Evolutionary conservation across 345 rosid species (phyloP).

Genomic region (Tarenaya hassleriana): DNA sequence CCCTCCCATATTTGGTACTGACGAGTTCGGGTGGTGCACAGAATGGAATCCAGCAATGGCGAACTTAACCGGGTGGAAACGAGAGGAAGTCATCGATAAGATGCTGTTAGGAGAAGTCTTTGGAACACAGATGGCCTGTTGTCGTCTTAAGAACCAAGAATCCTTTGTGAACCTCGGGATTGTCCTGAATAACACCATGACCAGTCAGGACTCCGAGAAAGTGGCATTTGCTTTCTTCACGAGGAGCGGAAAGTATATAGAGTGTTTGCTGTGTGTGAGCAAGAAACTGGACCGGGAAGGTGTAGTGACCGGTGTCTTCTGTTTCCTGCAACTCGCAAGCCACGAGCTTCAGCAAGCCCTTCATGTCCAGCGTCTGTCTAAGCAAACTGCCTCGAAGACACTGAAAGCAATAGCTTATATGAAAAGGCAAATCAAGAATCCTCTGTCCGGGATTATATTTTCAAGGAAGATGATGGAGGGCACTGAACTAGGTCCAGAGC

Average conservation of each 20-base stretch:
- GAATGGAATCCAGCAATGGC: slow-evolving; percentile 98
- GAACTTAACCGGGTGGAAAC: slow-evolving; percentile 69
- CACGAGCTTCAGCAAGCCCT: slow-evolving; percentile 87
- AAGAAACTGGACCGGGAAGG: slow-evolving; percentile 79
- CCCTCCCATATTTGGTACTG: slow-evolving; percentile 85
- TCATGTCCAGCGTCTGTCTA: slow-evolving; percentile 74
- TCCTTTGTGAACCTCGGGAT: slow-evolving; percentile 70
- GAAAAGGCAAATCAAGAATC: slow-evolving; percentile 75
- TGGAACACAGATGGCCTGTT: slow-evolving; percentile 59
- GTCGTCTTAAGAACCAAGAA: slow-evolving; percentile 81
- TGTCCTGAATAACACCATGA: slow-evolving; percentile 65
- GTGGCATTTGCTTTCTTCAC: slow-evolving; percentile 74
- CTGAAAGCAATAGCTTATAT: slow-evolving; percentile 69
- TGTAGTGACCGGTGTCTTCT: slow-evolving; percentile 67
- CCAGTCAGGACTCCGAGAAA: slow-evolving; percentile 68
- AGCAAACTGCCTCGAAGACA: slow-evolving; percentile 68
- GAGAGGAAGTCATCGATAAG: slow-evolving; percentile 77
- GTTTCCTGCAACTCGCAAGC: slow-evolving; percentile 96
- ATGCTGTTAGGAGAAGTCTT: slow-evolving; percentile 90
- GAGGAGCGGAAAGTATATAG: slow-evolving; percentile 62
- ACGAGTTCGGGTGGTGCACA: slow-evolving; percentile 95
- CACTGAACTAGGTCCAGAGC: slow-evolving; percentile 67
- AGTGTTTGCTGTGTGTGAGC: slow-evolving; percentile 72
- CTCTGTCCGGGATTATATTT: slow-evolving; percentile 70
- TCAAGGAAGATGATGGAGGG: slow-evolving; percentile 70